phyloP scores from a whole-genome alignment of 306 rosid species.

The Senna tora region DNA sequence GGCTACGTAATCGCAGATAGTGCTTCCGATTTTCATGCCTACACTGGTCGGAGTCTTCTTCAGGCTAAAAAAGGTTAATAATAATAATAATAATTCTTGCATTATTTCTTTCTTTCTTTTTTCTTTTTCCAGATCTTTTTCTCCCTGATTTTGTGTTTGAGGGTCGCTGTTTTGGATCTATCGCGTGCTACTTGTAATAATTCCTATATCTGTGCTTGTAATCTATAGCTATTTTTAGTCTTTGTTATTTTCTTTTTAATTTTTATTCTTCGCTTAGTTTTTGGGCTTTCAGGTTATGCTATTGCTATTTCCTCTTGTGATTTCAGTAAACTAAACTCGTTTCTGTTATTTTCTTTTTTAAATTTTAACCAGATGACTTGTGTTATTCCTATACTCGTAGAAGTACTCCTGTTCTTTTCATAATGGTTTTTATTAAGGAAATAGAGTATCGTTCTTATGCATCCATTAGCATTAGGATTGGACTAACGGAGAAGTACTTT shows the following conservation, averaged over 20 bases:
- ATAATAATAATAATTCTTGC: constrained; percentile 8
- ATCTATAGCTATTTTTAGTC: neutral
- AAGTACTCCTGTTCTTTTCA: neutral
- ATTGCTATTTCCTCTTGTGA: constrained; percentile 1
- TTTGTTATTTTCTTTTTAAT: neutral
- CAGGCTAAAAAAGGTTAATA: constrained; percentile 77
- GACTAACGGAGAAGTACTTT: constrained; percentile 1
- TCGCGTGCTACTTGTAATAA: neutral
- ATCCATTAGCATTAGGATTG: constrained; percentile 1
- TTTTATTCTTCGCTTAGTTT: neutral
- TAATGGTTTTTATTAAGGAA: constrained; percentile 1
- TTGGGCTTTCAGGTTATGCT: constrained; percentile 5
- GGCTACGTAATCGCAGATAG: constrained; percentile 52
- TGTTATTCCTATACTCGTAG: neutral
- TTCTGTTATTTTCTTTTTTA: neutral
- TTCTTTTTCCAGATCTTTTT: neutral
- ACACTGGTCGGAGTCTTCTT: constrained; percentile 70
- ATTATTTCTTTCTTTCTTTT: too few relatives aligned
- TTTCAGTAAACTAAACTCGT: constrained; percentile 21
- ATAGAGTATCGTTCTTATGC: neutral
- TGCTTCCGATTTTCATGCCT: constrained; percentile 51
- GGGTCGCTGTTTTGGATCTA: constrained; percentile 36
- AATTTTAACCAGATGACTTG: neutral
- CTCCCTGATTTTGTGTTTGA: neutral
- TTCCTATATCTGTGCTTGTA: neutral